Base-by-base conservation (phyloP, 495 filamentous ascomycete species). In the Pyrenopolyporus hunteri region DNA sequence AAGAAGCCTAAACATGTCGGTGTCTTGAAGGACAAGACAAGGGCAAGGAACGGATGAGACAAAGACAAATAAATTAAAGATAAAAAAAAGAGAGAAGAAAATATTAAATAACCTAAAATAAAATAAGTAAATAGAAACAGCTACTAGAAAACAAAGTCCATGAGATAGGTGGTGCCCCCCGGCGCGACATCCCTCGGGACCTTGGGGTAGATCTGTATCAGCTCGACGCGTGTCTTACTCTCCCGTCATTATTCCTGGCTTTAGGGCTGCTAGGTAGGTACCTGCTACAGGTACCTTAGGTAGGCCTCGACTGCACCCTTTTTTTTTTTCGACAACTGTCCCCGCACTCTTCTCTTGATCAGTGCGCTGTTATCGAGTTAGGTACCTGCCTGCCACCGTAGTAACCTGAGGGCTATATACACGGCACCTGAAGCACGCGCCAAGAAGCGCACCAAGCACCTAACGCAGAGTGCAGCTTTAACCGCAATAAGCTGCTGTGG, bases 191-290 rank as follows among this genome's bases (percentile, higher is more conserved):
- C 62, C 61, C 57, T 42, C 47, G 40, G 52, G 55, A 50, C 44
- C 55, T 64, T 49, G 62, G 50, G 49, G 37, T 49, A 65, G 62
- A 65, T 65, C 56, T 56, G 56, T 56, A 65, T 60, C 56, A 60
- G 56, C 56, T 65, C 56, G 49, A 59, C 40, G n/a, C n/a, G 51
- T 60, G 62, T 65, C 51, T 60, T 51, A 60, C 32, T 51, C 56
- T 65, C 51, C 46, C 51, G 51, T 65, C 51, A 66, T 66, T 39
- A n/a, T 52, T 45, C 49, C 22, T 53, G 55, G 44, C 49, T 55
- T 32, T 51, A 47, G 19, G 29, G 50, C 33, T n/a, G n/a, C n/a
- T n/a, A n/a, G n/a, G n/a, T n/a, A n/a, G n/a, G n/a, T n/a, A n/a
- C n/a, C n/a, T n/a, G n/a, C 29, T 59, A 36, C 33, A 16, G 33